Conservation (phyloP, 2,329 filamentous ascomycete genomes). For the Plenodomus biglobosus region DNA sequence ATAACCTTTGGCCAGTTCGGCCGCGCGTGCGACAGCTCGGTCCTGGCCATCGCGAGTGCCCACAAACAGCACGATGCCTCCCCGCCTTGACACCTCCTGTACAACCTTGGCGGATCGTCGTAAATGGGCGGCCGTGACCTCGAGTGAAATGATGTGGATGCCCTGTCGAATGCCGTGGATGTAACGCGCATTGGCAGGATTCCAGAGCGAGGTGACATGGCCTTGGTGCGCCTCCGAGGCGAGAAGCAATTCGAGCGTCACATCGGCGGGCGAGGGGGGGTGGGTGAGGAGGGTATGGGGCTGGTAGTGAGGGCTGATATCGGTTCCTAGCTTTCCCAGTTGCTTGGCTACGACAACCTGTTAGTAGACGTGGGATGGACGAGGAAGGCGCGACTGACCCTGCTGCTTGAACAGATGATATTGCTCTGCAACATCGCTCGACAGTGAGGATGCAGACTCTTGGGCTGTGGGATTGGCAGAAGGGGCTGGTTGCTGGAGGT, state of each 20-base stretch:
- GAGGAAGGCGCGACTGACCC: slow-evolving; percentile 24
- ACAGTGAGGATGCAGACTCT: slow-evolving; percentile 5
- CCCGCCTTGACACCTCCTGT: slow-evolving; percentile 77
- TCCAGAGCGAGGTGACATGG: slow-evolving; percentile 89
- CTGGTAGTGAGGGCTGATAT: slow-evolving; percentile 58
- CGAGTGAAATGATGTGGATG: slow-evolving; percentile 90
- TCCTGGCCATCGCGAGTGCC: slow-evolving; percentile 83
- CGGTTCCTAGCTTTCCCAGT: slow-evolving; percentile 43
- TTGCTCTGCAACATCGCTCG: slow-evolving; percentile 42
- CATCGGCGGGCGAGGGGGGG: slow-evolving; percentile 74
- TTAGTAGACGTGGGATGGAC: not conserved
- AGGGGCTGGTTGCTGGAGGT: slow-evolving; percentile 15
- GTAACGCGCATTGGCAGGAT: slow-evolving; percentile 89
- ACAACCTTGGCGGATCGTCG: slow-evolving; percentile 93
- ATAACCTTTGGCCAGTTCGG: slow-evolving; percentile 74
- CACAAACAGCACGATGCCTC: slow-evolving; percentile 86
- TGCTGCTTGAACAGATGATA: slow-evolving; percentile 49
- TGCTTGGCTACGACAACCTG: slow-evolving; percentile 37
- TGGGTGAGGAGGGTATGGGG: slow-evolving; percentile 67
- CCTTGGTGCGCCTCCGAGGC: slow-evolving; percentile 62
- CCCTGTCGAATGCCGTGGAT: slow-evolving; percentile 88
- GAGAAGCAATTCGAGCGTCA: slow-evolving; percentile 83
- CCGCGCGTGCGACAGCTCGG: slow-evolving; percentile 76
- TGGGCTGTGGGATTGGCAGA: slow-evolving; percentile 24
- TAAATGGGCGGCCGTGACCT: slow-evolving; percentile 83